These are phyloP conservation scores for Thalassia testudinum DNA, from an alignment of 116 monocot genomes.

Conservation along the genomic window DNA sequence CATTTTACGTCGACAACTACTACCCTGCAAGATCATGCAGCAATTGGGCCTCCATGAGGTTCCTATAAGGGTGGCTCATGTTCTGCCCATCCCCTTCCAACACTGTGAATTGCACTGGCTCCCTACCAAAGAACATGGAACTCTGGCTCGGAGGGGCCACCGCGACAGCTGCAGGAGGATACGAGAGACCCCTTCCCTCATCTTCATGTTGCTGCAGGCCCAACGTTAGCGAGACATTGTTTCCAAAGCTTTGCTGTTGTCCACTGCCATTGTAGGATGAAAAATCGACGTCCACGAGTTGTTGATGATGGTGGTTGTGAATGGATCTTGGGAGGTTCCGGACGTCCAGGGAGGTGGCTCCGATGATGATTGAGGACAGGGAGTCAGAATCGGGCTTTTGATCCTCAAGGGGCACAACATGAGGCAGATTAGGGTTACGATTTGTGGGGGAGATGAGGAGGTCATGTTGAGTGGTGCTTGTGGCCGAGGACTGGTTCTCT, in stretches of 20 bases:
- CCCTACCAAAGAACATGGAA: slow-evolving; percentile 27
- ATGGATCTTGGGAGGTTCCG: slow-evolving; percentile 1
- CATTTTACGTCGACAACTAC: not conserved
- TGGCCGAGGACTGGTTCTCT: slow-evolving; percentile 10
- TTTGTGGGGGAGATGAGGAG: not conserved
- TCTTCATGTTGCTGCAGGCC: slow-evolving; percentile 41
- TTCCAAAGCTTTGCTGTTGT: slow-evolving; percentile 6
- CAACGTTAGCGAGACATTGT: slow-evolving; percentile 34
- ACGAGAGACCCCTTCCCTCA: slow-evolving; percentile 13
- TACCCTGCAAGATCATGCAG: slow-evolving; percentile 32
- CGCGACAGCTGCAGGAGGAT: slow-evolving; percentile 14
- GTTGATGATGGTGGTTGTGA: slow-evolving; percentile 1
- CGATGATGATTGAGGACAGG: slow-evolving; percentile 43
- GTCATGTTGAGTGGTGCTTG: not conserved
- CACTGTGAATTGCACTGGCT: slow-evolving; percentile 19
- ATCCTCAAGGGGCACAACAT: slow-evolving; percentile 4
- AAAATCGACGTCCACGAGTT: slow-evolving; percentile 25
- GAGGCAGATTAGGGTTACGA: slow-evolving; percentile 20
- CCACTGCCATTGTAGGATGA: slow-evolving; percentile 11
- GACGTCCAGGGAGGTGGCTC: not conserved
- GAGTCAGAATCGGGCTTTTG: slow-evolving; percentile 47
- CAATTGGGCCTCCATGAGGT: slow-evolving; percentile 51
- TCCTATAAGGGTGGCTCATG: slow-evolving; percentile 33
- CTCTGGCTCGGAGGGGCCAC: slow-evolving; percentile 1
- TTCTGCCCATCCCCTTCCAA: slow-evolving; percentile 43